phyloP scores from a whole-genome alignment of 345 rosid genomes.

The Carallia pectinifolia region DNA sequence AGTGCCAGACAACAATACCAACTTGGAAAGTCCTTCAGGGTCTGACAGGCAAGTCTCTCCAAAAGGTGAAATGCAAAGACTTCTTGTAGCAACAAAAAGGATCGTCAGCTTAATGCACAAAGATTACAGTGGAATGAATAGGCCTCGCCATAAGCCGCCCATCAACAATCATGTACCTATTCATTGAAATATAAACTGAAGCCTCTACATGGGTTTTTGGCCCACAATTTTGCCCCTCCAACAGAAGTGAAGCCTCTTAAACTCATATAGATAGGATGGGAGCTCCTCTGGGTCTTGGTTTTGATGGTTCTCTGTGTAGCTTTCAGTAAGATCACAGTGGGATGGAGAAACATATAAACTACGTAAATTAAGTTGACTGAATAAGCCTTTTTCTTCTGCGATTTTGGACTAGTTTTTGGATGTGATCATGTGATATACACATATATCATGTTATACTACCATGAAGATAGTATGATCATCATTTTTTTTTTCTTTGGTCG shows the following conservation, averaged over 20 bases:
- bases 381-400: no score
- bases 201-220: neutral
- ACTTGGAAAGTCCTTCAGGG: conserved; percentile 12
- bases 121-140: conserved; percentile 34
- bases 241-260: conserved; percentile 8
- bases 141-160: conserved; percentile 46
- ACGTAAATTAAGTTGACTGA: no score
- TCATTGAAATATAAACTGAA: conserved; percentile 20
- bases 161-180: conserved; percentile 42
- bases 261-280: conserved; percentile 1
- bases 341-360: no score
- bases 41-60: neutral
- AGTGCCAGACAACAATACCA: conserved; percentile 12
- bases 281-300: conserved; percentile 1
- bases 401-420: no score
- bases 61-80: conserved; percentile 29
- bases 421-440: no score
- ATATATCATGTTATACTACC: no score
- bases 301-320: neutral
- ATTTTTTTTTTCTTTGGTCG: no score
- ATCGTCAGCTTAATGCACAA: conserved; percentile 34
- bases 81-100: conserved; percentile 32
- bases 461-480: no score
- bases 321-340: no score
- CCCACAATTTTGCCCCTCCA: conserved; percentile 31